phyloP scores from a whole-genome alignment of 1,139 yeast species.

The Diutina sp. region DNA sequence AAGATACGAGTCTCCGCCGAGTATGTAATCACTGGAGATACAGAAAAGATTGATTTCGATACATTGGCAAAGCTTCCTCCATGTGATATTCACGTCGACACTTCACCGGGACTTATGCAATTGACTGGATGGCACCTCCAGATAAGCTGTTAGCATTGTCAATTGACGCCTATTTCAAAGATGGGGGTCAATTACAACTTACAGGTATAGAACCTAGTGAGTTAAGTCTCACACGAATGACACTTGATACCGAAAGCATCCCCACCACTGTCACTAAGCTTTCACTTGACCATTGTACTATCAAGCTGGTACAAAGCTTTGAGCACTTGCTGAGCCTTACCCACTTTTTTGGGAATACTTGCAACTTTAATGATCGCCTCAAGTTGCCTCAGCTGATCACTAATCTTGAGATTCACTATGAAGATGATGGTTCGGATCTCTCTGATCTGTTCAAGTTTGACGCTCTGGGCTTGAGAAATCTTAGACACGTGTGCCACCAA shows the following conservation, averaged over 20 bases:
- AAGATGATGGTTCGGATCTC: too few relatives aligned
- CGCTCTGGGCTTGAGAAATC: too few relatives aligned
- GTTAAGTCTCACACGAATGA: too few relatives aligned
- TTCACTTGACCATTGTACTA: not conserved
- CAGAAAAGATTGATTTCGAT: not conserved
- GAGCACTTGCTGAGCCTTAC: not conserved
- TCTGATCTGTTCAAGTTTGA: too few relatives aligned
- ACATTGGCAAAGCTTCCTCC: not conserved
- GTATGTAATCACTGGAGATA: not conserved
- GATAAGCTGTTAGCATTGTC: not conserved
- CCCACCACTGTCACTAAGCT: not conserved
- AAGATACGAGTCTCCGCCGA: not conserved
- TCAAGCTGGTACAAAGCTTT: not conserved
- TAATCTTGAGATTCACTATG: too few relatives aligned
- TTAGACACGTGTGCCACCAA: too few relatives aligned
- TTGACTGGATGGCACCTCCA: not conserved
- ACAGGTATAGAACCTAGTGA: not conserved
- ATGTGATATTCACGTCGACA: not conserved
- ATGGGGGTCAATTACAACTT: not conserved
- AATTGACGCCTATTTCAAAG: not conserved
- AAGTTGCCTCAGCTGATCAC: too few relatives aligned
- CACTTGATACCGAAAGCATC: not conserved
- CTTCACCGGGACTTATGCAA: not conserved
- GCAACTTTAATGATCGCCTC: too few relatives aligned
- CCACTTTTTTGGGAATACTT: not conserved